Conservation (phyloP, 176 grass and related monocot species). For the Microstegium vimineum region DNA sequence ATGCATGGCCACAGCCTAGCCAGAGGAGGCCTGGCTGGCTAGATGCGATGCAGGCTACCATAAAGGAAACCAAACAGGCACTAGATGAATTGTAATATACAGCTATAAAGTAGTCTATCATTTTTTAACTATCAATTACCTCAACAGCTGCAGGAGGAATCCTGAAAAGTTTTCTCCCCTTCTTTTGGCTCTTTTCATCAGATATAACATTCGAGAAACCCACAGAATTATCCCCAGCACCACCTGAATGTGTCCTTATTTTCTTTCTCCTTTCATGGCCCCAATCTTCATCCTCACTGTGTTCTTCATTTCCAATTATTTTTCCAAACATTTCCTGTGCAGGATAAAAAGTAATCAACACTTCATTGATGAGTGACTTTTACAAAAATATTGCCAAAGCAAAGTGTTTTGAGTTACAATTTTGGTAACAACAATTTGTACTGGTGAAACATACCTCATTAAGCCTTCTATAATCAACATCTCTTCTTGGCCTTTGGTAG, state of each 20-base stretch:
- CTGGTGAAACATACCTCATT: conserved; percentile 65
- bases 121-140: conserved; percentile 31
- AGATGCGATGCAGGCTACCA: too few species aligned
- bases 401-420: conserved; percentile 13
- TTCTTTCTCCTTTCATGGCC: conserved; percentile 57
- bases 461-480: conserved; percentile 91
- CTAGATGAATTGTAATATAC: neutral
- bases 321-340: conserved; percentile 95
- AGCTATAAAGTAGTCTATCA: neutral
- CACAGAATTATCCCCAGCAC: conserved; percentile 21
- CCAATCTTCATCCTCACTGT: conserved; percentile 97
- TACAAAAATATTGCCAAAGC: neutral
- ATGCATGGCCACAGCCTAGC: too few species aligned
- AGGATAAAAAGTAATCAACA: conserved; percentile 17
- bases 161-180: conserved; percentile 72
- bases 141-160: conserved; percentile 73
- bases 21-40: too few species aligned
- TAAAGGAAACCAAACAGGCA: too few species aligned
- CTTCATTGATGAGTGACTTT: neutral
- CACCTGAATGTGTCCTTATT: conserved; percentile 40
- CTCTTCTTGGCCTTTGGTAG: conserved; percentile 50
- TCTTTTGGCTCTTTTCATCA: conserved; percentile 34
- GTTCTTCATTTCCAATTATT: conserved; percentile 51
- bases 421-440: neutral
- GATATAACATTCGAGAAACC: conserved; percentile 24